Base-by-base conservation (phyloP, 257 asterid species). In the Lavandula angustifolia region DNA sequence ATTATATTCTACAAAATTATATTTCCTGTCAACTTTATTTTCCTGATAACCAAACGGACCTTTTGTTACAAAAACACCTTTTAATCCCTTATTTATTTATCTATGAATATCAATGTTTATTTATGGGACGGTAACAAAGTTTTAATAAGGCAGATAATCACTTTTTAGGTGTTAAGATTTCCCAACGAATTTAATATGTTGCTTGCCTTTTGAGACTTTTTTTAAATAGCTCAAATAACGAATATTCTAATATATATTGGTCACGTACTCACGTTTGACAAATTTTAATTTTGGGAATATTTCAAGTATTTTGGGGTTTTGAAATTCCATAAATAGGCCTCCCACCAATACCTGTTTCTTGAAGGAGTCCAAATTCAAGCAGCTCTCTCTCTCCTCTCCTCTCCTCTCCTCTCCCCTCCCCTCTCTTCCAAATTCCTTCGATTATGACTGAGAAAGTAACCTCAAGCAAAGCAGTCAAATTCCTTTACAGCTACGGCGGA, bases 401-500 rank as follows among this genome's bases (percentile, higher is more conserved):
- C n/a, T n/a, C n/a, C n/a, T n/a, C n/a, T n/a, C n/a, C n/a, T n/a
- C n/a, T n/a, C n/a, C n/a, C n/a, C n/a, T n/a, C n/a, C 2, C 27
- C 27, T 22, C 27, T 22, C 27, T 22, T 22, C 11, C 41, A 51
- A 9, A 0, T 31, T n/a, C 18, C 47, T 31, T 35, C 17, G 3
- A 77, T 0, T 58, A 84, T 87, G 89, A 71, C 68, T 46, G 77
- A 57, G 13, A 38, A 62, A n/a, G 35, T 50, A 66, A 79, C 62
- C 50, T 74, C 86, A 3, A 62, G 16, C 63, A 67, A 69, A 5
- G 13, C 79, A 4, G 40, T 91, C 84, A 88, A 91, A 66, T 84
- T 88, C 67, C 86, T 91, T 47, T 91, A 86, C 82, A 91, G 96
- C 56, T 91, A 88, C 76, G 82, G 86, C 55, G 98, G 98, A 29